Percentiles rank a stretch among this genome's conserved stretches.
These are phyloP conservation scores for Phialophora verrucosa DNA, from an alignment of 2,329 filamentous ascomycete genomes.

Conservation along the genomic window DNA sequence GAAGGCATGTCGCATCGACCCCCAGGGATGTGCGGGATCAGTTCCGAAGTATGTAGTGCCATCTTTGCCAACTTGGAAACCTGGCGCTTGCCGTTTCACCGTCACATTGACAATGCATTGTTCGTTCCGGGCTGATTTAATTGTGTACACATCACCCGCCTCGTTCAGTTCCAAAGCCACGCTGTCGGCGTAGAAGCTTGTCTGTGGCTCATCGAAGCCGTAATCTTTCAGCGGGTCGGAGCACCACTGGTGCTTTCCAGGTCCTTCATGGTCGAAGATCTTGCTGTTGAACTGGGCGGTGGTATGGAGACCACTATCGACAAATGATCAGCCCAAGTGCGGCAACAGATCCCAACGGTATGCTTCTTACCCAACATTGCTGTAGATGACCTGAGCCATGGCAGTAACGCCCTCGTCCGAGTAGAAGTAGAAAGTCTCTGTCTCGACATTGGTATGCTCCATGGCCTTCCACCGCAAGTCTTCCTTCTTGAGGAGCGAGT, in stretches of 20 bases:
- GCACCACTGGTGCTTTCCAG: slow-evolving; percentile 80
- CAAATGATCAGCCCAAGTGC: slow-evolving; percentile 19
- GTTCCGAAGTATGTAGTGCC: slow-evolving; percentile 87
- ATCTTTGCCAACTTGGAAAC: slow-evolving; percentile 82
- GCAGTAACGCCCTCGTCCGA: slow-evolving; percentile 76
- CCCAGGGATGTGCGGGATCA: slow-evolving; percentile 85
- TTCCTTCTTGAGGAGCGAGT: slow-evolving; percentile 76
- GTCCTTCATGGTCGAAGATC: slow-evolving; percentile 77
- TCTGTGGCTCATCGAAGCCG: slow-evolving; percentile 83
- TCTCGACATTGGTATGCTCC: slow-evolving; percentile 89
- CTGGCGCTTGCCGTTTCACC: slow-evolving; percentile 75
- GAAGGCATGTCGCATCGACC: slow-evolving; percentile 87
- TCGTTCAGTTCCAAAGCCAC: slow-evolving; percentile 84
- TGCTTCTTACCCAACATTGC: slow-evolving; percentile 81
- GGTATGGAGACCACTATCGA: slow-evolving; percentile 77
- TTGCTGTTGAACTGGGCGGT: slow-evolving; percentile 95
- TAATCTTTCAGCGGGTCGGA: slow-evolving; percentile 78
- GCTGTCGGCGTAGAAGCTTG: slow-evolving; percentile 83
- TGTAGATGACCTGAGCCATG: slow-evolving; percentile 93
- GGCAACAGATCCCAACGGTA: slow-evolving; percentile 15
- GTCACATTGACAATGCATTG: slow-evolving; percentile 84
- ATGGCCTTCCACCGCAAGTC: slow-evolving; percentile 82
- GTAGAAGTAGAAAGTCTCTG: slow-evolving; percentile 90
- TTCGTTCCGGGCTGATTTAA: slow-evolving; percentile 88
- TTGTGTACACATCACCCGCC: slow-evolving; percentile 79